Evolutionary conservation across 2,329 filamentous ascomycete genomes (phyloP).

Genomic region (Colletotrichum limetticola): DNA sequence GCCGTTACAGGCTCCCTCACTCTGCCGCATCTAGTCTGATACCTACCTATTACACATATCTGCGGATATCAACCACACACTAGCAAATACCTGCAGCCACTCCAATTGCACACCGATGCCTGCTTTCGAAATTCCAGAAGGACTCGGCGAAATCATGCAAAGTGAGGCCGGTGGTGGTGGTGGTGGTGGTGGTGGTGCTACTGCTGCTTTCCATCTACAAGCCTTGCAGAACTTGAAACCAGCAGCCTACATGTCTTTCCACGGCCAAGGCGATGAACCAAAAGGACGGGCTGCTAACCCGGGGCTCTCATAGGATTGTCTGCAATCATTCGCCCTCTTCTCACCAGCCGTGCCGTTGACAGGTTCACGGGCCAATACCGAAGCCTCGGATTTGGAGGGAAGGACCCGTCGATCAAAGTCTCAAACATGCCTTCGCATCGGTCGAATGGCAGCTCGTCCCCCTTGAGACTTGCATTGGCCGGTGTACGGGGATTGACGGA

Average conservation of each 20-base stretch:
- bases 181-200: background rate
- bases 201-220: background rate
- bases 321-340: background rate
- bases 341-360: slow-evolving; percentile 5
- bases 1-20: slow-evolving; percentile 21
- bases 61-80: background rate
- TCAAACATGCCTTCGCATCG: slow-evolving; percentile 30
- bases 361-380: slow-evolving; percentile 19
- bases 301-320: background rate
- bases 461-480: slow-evolving; percentile 33
- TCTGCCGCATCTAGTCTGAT: background rate
- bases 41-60: background rate
- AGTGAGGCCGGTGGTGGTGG: background rate
- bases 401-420: slow-evolving; percentile 38
- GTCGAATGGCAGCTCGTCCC: slow-evolving; percentile 24
- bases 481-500: slow-evolving; percentile 22
- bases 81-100: background rate
- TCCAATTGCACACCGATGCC: background rate
- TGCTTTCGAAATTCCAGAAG: background rate
- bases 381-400: slow-evolving; percentile 37
- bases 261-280: background rate
- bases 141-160: slow-evolving; percentile 7
- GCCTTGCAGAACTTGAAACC: slow-evolving; percentile 3
- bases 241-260: background rate
- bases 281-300: background rate